phyloP scores from a whole-genome alignment of 768 basidiomycete species.

The Chiua virens region DNA sequence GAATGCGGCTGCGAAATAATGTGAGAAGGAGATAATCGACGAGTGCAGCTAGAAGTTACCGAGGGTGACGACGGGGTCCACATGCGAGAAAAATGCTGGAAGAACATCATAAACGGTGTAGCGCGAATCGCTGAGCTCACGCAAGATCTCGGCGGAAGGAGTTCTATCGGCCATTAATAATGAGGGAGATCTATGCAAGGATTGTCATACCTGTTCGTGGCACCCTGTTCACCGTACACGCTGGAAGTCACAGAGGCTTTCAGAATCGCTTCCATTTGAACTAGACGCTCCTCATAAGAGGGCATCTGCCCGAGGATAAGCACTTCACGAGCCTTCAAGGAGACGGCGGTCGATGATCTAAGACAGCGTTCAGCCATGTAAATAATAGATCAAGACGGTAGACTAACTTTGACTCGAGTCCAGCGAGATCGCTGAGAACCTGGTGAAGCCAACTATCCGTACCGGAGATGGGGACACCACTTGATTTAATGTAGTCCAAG shows the following conservation, averaged over 20 bases:
- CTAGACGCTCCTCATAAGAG: constrained; percentile 89
- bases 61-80: constrained; percentile 80
- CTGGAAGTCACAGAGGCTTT: constrained; percentile 84
- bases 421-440: constrained; percentile 78
- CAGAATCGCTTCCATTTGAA: constrained; percentile 93
- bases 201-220: constrained; percentile 51
- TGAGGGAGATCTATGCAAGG: not conserved
- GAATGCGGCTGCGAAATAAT: constrained; percentile 65
- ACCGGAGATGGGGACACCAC: constrained; percentile 72
- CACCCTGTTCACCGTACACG: constrained; percentile 84
- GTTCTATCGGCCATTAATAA: constrained; percentile 44
- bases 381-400: not conserved
- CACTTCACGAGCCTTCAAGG: constrained; percentile 95
- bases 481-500: constrained; percentile 86
- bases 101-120: constrained; percentile 98
- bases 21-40: not conserved
- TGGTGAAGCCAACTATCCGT: constrained; percentile 72
- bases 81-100: constrained; percentile 90
- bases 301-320: constrained; percentile 96
- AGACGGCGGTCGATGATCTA: constrained; percentile 87
- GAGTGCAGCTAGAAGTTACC: constrained; percentile 48
- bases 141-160: constrained; percentile 83
- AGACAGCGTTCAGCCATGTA: constrained; percentile 2
- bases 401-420: constrained; percentile 83
- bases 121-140: constrained; percentile 92